Evolutionary conservation across 768 basidiomycete genomes (phyloP), one percentile per base, ranked within the genome.

Genomic region (Exsudoporus frostii): DNA sequence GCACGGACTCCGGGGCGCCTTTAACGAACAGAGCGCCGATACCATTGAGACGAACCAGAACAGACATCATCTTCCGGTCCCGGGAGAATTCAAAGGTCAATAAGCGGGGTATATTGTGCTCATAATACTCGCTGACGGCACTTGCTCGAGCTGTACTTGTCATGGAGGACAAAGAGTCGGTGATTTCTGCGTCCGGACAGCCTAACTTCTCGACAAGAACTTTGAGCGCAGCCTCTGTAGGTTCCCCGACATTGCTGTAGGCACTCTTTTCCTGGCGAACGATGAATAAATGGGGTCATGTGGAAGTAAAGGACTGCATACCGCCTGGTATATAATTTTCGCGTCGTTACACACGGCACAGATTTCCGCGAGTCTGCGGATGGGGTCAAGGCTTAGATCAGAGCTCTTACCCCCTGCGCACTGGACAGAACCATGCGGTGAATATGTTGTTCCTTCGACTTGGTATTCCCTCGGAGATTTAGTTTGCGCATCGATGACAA

Each of bases 61-160:
- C 95, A 20, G 96, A 97, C 96, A 98, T 98, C 85, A 95, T 96
- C 75, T 98, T 99, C 66, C 96, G 88, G 72, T 98, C 96, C 19
- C 96, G 86, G 20, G 94, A 92, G 73, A 99, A 98, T 71, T 99
- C 96, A 70, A 99, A 96, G 8, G 95, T 99, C 61, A 97, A 75
- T 14, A 97, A 79, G 53, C 94, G 86, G 17, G 84, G 77, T 65
- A 92, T 86, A 15, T 74, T 76, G 48, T 76, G 74, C 58, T 93
- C 92, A 69, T 92, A 86, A 71, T 84, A 79, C 33, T 90, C 86
- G 76, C 88, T 94, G 73, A 98, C 79, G 33, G 88, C 92, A 59
- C 82, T 90, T 46, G 89, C 86, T 49, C 95, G 89, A 34, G 72
- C 74, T 17, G 76, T 69, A 36, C 80, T 80, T 3, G 81, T 67